Evolutionary conservation across 139 green algal species (phyloP), one percentile per base, ranked within the genome.

Genomic region (Chlamydomonas sphaeroides): DNA sequence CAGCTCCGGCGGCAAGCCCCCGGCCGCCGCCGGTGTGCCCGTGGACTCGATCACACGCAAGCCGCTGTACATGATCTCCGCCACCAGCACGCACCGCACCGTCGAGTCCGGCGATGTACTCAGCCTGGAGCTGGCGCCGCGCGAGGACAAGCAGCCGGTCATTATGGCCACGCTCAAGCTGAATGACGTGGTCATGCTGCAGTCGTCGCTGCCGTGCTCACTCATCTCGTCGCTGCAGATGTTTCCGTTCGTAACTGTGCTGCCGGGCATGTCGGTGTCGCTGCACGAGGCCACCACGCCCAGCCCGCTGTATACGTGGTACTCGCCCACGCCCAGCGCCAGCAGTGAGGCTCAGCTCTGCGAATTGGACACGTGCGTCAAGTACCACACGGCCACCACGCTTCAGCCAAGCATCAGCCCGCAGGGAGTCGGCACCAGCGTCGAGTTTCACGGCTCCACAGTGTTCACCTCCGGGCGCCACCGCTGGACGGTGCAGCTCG

Each of bases 401-500:
- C n/a, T n/a, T n/a, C n/a, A n/a, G n/a, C n/a, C n/a, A n/a, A n/a
- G n/a, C n/a, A 84, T 65, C 35, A 84, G 82, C 2, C 65, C 49
- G 38, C 74, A 71, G 74, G 78, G 78, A 36, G 41, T n/a, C 45
- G 84, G 84, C 28, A 65, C 63, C 3, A 62, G n/a, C 14, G 68
- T 80, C 0, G 90, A 93, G 25, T 89, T 92, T 39, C 78, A 88
- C 3, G 90, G 90, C 23, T 90, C 85, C 17, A 86, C 87, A 2
- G 86, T 80, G 33, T 92, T 93, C 63, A 85, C 78, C 3, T 68
- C 63, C 30, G 82, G 84, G 18, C 77, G 87, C 25, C 87, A 93
- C 68, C 77, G 90, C 21, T 93, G 90, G 90, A 93, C 90, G 14
- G 84, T 93, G 74, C 90, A 92, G 87, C 86, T 93, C 32, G 90